A percentile compares a stretch with the other conserved stretches of the same genome.
phyloP scores from a whole-genome alignment of 441 rosid species.

The Gossypium lobatum region DNA sequence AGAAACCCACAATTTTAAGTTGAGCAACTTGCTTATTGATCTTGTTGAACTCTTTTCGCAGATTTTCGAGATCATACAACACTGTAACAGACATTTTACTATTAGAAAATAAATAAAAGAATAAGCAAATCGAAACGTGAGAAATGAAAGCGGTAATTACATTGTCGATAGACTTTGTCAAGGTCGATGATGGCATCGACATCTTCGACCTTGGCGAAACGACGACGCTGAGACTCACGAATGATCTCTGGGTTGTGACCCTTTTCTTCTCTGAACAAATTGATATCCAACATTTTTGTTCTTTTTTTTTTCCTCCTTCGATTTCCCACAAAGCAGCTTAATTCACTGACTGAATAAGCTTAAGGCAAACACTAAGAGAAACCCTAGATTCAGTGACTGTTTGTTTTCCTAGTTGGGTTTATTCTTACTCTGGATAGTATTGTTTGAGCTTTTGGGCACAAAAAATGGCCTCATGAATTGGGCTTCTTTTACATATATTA shows the following conservation, averaged over 20 bases:
- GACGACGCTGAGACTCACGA: slow-evolving; percentile 75
- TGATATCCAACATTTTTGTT: slow-evolving; percentile 67
- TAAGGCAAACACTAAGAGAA: neutral
- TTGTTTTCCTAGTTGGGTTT: neutral
- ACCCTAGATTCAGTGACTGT: neutral
- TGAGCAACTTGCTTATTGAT: slow-evolving; percentile 66
- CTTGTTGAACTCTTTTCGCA: slow-evolving; percentile 68
- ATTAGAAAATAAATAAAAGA: neutral
- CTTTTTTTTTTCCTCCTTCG: neutral
- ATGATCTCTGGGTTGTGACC: slow-evolving; percentile 71
- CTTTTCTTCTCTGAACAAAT: slow-evolving; percentile 73
- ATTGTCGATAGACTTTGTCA: slow-evolving; percentile 78
- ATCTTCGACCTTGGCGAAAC: slow-evolving; percentile 56
- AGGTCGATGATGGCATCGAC: slow-evolving; percentile 71
- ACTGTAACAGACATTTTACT: slow-evolving; percentile 30
- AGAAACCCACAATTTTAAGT: slow-evolving; percentile 54
- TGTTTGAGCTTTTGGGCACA: neutral
- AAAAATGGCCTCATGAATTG: neutral
- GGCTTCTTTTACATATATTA: neutral
- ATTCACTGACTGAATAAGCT: neutral
- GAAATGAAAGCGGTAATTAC: slow-evolving; percentile 21
- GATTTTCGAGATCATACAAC: slow-evolving; percentile 60
- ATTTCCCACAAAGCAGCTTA: neutral
- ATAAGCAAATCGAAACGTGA: neutral
- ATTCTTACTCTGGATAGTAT: neutral